A percentile compares a stretch with the other conserved stretches of the same genome.
phyloP scores from a whole-genome alignment of 2,329 filamentous ascomycete species.

The Aspergillus sp. region DNA sequence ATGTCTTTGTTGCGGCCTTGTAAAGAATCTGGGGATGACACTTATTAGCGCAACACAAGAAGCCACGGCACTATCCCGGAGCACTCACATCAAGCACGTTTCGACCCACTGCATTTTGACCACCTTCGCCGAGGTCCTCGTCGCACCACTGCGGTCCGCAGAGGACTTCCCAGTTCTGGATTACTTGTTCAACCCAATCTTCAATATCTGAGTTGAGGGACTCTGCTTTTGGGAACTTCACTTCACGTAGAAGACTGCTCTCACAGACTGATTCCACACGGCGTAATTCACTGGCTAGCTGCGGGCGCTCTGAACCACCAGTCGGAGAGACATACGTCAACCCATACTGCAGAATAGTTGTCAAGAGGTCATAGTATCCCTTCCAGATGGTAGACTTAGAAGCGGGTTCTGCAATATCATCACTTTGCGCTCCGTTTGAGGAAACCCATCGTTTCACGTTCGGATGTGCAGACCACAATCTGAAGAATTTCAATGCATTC shows the following conservation, averaged over 20 bases:
- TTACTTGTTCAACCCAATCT: slow-evolving; percentile 70
- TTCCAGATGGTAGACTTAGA: slow-evolving; percentile 63
- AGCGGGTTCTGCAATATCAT: slow-evolving; percentile 14
- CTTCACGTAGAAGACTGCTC: slow-evolving; percentile 69
- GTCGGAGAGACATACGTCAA: slow-evolving; percentile 32
- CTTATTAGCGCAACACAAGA: slow-evolving; percentile 8
- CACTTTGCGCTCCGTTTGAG: slow-evolving; percentile 12
- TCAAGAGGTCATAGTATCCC: slow-evolving; percentile 77
- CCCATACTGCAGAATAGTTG: slow-evolving; percentile 62
- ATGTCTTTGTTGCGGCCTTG: slow-evolving; percentile 84
- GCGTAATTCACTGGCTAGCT: slow-evolving; percentile 72
- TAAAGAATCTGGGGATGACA: slow-evolving; percentile 65
- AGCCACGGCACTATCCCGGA: neutral
- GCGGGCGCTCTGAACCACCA: slow-evolving; percentile 47
- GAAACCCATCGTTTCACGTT: slow-evolving; percentile 26
- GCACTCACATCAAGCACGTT: slow-evolving; percentile 64
- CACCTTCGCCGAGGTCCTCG: slow-evolving; percentile 73
- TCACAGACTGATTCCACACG: slow-evolving; percentile 77
- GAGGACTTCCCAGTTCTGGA: slow-evolving; percentile 79
- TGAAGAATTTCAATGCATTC: slow-evolving; percentile 45
- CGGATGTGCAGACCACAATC: slow-evolving; percentile 39
- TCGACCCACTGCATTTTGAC: slow-evolving; percentile 68
- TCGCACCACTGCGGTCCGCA: slow-evolving; percentile 78
- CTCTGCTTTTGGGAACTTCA: slow-evolving; percentile 77
- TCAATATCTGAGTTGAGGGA: slow-evolving; percentile 77